phyloP scores from a whole-genome alignment of 73 alveolate genomes.

The Tetrahymena thermophila region DNA sequence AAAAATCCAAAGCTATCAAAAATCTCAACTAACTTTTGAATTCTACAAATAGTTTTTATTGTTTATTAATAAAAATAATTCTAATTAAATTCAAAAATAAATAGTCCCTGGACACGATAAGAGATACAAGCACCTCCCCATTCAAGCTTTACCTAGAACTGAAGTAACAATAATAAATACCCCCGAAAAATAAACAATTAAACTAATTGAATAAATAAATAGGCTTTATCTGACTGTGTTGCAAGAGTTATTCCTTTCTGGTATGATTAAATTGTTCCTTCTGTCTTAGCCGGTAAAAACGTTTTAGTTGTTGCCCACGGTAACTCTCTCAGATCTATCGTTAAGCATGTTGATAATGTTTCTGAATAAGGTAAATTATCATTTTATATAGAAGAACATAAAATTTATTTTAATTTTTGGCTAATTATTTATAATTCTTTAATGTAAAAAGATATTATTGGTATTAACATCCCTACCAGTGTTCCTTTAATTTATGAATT shows the following conservation, averaged over 20 bases:
- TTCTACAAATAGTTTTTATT: background rate
- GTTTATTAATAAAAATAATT: background rate
- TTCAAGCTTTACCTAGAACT: constrained; percentile 86
- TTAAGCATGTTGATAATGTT: constrained; percentile 90
- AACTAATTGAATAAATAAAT: background rate
- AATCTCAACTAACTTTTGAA: background rate
- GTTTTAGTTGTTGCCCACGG: constrained; percentile 98
- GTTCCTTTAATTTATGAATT: constrained; percentile 96
- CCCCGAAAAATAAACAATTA: background rate
- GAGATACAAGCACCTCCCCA: constrained; percentile 71
- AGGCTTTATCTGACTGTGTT: constrained; percentile 74
- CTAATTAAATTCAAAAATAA: background rate
- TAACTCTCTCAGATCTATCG: constrained; percentile 94
- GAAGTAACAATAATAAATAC: constrained; percentile 48
- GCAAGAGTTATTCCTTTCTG: constrained; percentile 94
- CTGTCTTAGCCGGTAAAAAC: constrained; percentile 70
- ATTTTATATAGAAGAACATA: background rate
- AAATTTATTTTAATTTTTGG: no score
- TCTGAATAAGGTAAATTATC: constrained; percentile 74
- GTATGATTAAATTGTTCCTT: constrained; percentile 87
- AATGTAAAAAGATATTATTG: constrained; percentile 19
- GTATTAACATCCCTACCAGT: constrained; percentile 86
- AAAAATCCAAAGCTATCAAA: background rate
- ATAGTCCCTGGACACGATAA: constrained; percentile 31
- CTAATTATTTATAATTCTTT: no score